These are phyloP conservation scores for Lentinula edodes DNA, from an alignment of 768 basidiomycete genomes.

Conservation along the genomic window DNA sequence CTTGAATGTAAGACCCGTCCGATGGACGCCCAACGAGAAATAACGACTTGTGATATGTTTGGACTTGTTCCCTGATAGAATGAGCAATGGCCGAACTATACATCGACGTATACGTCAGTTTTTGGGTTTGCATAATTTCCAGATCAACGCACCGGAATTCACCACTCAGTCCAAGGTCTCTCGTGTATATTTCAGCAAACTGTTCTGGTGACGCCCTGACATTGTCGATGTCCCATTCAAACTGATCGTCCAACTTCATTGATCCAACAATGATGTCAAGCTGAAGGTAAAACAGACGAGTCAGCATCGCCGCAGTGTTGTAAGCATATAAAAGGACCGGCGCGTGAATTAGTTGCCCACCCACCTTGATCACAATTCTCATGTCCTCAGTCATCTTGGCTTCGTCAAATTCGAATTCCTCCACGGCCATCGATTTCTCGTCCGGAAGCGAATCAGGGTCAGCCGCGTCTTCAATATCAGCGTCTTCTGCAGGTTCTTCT, in stretches of 20 bases:
- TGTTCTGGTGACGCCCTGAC: conserved; percentile 79
- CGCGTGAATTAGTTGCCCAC: conserved; percentile 15
- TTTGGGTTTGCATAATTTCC: neutral
- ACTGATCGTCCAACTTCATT: conserved; percentile 91
- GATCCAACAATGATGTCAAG: conserved; percentile 93
- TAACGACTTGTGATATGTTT: conserved; percentile 86
- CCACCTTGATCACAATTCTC: conserved; percentile 87
- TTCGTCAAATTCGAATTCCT: conserved; percentile 65
- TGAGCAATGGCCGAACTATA: conserved; percentile 92
- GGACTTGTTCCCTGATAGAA: conserved; percentile 91
- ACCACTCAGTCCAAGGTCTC: conserved; percentile 83
- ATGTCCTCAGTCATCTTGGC: conserved; percentile 74
- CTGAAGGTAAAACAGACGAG: conserved; percentile 31
- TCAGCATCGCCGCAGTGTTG: conserved; percentile 1
- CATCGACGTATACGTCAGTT: neutral
- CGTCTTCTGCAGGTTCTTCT: conserved; percentile 19
- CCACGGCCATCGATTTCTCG: conserved; percentile 46
- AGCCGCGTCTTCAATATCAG: conserved; percentile 10
- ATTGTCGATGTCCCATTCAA: conserved; percentile 95
- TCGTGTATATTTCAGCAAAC: conserved; percentile 82
- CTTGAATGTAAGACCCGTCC: conserved; percentile 71
- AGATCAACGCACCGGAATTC: conserved; percentile 76
- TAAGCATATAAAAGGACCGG: conserved; percentile 1
- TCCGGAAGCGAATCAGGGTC: conserved; percentile 15
- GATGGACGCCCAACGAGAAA: conserved; percentile 86